phyloP scores from a whole-genome alignment of 257 asterid species.

The Paulownia fortunei region DNA sequence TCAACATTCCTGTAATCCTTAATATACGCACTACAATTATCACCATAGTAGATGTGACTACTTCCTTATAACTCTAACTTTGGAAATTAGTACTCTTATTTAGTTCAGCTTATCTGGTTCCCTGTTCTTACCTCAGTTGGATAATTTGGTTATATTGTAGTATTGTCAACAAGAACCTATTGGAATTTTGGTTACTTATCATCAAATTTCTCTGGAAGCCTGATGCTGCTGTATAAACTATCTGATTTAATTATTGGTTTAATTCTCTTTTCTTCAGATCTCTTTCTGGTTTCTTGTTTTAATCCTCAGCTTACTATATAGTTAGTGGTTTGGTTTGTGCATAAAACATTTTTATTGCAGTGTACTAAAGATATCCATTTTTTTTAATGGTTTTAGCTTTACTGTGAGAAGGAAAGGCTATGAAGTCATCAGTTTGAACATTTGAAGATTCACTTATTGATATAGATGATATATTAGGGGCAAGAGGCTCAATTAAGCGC shows the following conservation, averaged over 20 bases:
- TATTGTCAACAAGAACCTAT: not conserved
- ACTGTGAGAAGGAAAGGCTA: constrained; percentile 76
- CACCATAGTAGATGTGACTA: not conserved
- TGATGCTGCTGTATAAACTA: not conserved
- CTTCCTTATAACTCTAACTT: not conserved
- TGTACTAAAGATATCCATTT: not conserved
- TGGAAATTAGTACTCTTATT: not conserved
- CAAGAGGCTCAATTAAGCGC: constrained; percentile 69
- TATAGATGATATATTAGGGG: constrained; percentile 72
- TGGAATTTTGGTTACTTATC: not conserved
- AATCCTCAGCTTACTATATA: not conserved
- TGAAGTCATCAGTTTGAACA: constrained; percentile 61
- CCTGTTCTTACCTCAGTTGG: not conserved
- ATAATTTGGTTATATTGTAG: not conserved
- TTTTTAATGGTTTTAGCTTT: constrained; percentile 49
- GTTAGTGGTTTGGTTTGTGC: not conserved
- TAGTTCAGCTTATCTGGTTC: not conserved
- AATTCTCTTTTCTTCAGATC: not conserved
- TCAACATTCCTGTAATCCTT: not conserved
- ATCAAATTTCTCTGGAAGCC: not conserved
- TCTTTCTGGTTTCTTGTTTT: not conserved
- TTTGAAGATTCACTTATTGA: constrained; percentile 61
- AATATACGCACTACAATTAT: not conserved
- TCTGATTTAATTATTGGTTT: not conserved
- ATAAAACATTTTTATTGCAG: not conserved